Evolutionary conservation across 2,329 filamentous ascomycete species (phyloP), one percentile per base, ranked within the genome.

Genomic region (Penicillium sp.): DNA sequence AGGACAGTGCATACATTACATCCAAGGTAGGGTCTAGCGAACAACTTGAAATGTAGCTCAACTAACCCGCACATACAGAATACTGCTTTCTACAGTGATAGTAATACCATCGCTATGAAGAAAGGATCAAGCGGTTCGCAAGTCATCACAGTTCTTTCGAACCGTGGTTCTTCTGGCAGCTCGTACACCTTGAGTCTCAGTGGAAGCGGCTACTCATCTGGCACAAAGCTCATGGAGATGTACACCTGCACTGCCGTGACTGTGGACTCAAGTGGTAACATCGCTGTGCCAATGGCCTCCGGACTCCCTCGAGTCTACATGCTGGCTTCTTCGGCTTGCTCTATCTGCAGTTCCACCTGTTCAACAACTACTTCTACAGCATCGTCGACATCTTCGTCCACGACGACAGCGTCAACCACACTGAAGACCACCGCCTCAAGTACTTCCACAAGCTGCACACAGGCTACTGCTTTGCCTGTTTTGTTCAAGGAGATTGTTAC

Each of bases 401-500:
- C 35, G 35, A 37, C 60, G 0, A 43, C 61, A 1, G 38, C 46
- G 2, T 58, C 64, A 4, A 60, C 55, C 0, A 52, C 59, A 3
- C 63, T 33, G 19, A 52, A 30, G 6, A 51, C 52, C 11, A 55
- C 51, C 5, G 38, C 35, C 10, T 48, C 54, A 4, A 25, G 54
- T n/a, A 40, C 60, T 4, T 28, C 54, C 11, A 55, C 62, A 1
- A 56, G 64, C 16, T 69, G 68, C 26, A 66, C 68, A 10, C 65
- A 70, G 2, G 68, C 72, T 0, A 71, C 80, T 0, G 75, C 81
- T 0, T 82, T 89, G 6, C 78, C 84, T 0, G 84, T 92, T 7
- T 86, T 85, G 0, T 91, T 92, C 76, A 79, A 85, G 52, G 85
- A 83, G 63, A 70, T 80, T 0, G 86, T 83, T 22, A 80, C 77